phyloP scores from a whole-genome alignment of 345 rosid genomes.

The Ailanthus altissimus region DNA sequence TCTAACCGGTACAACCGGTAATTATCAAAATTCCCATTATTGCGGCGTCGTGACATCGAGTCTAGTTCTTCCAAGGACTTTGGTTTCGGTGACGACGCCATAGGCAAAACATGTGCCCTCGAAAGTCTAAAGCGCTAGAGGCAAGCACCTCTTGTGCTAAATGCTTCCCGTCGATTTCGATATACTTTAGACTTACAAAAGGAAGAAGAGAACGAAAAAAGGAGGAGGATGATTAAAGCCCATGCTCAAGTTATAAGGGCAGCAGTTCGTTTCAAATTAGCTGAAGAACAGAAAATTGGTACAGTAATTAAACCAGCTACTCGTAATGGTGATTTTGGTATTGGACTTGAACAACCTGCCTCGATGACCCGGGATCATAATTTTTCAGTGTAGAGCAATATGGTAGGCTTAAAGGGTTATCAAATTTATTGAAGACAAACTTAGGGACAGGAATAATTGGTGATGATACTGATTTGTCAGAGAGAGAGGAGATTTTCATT shows the following conservation, averaged over 20 bases:
- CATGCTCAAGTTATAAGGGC: slow-evolving; percentile 99
- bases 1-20: too few species aligned
- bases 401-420: slow-evolving; percentile 82
- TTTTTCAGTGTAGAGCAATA: slow-evolving; percentile 53
- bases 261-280: slow-evolving; percentile 84
- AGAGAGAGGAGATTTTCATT: slow-evolving; percentile 65
- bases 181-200: slow-evolving; percentile 90
- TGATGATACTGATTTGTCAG: slow-evolving; percentile 63
- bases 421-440: slow-evolving; percentile 60
- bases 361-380: slow-evolving; percentile 80
- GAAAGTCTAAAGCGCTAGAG: slow-evolving; percentile 78
- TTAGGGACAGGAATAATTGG: slow-evolving; percentile 62
- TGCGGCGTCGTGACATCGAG: slow-evolving; percentile 38
- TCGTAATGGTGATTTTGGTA: slow-evolving; percentile 59
- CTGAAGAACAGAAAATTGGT: slow-evolving; percentile 71
- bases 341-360: slow-evolving; percentile 75
- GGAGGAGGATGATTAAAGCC: slow-evolving; percentile 81
- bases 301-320: slow-evolving; percentile 39
- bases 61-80: slow-evolving; percentile 31
- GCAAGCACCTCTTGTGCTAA: slow-evolving; percentile 95
- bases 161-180: slow-evolving; percentile 95
- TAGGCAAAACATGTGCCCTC: slow-evolving; percentile 69
- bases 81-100: slow-evolving; percentile 21
- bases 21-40: slow-evolving; percentile 16
- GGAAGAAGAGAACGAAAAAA: slow-evolving; percentile 75